Evolutionary conservation across 257 asterid species (phyloP).

Genomic region (Haberlea rhodopensis): DNA sequence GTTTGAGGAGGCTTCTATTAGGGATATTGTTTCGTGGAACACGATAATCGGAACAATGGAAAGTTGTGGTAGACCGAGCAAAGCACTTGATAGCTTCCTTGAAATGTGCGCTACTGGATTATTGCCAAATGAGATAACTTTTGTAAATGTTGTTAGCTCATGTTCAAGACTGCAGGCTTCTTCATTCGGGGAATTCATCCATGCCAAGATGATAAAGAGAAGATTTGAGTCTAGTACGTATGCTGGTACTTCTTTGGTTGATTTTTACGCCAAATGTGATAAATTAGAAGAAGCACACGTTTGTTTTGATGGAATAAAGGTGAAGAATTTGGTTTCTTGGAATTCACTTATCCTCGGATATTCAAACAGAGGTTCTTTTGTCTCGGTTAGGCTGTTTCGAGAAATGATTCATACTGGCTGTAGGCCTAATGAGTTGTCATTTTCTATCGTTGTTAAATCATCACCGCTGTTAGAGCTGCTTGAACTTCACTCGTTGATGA

Average conservation of each 20-base stretch:
- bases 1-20: conserved; percentile 47
- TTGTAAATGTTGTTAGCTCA: conserved; percentile 44
- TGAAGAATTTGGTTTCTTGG: conserved; percentile 70
- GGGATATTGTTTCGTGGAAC: conserved; percentile 73
- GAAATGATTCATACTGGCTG: conserved; percentile 57
- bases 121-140: conserved; percentile 54
- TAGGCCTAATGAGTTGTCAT: conserved; percentile 57
- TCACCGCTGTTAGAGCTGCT: conserved; percentile 40
- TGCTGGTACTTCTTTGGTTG: conserved; percentile 62
- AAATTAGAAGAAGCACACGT: conserved; percentile 48
- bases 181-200: conserved; percentile 55
- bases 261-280: conserved; percentile 58
- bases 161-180: conserved; percentile 40
- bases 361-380: conserved; percentile 47
- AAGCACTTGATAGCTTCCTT: conserved; percentile 40
- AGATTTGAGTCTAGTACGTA: conserved; percentile 42
- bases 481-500: conserved; percentile 63
- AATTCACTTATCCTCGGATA: conserved; percentile 69
- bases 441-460: conserved; percentile 59
- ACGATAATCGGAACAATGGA: conserved; percentile 49
- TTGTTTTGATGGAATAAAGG: conserved; percentile 60
- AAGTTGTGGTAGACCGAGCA: conserved; percentile 37
- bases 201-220: conserved; percentile 54
- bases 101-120: conserved; percentile 44
- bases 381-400: conserved; percentile 39